Conservation (phyloP, 2,329 filamentous ascomycete species). For the Aaosphaeria pasadenensis region DNA sequence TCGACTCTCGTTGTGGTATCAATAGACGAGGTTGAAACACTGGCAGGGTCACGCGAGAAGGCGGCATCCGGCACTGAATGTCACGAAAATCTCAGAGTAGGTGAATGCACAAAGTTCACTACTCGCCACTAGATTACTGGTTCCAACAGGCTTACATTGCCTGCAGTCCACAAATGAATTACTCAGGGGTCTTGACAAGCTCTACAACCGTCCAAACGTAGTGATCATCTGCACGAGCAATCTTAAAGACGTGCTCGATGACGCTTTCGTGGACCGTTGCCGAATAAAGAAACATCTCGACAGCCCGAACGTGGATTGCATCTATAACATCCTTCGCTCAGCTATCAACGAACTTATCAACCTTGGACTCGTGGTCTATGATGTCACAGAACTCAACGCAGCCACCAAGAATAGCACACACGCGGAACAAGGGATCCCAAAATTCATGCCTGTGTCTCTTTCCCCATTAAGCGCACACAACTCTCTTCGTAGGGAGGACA, state of each 20-base stretch:
- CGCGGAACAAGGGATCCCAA: not conserved
- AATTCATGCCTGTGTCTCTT: not conserved
- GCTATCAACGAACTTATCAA: conserved; percentile 45
- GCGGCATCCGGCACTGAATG: conserved; percentile 41
- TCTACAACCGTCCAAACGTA: conserved; percentile 44
- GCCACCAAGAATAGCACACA: not conserved
- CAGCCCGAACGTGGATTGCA: conserved; percentile 36
- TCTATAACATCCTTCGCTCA: conserved; percentile 50
- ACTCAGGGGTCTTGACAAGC: conserved; percentile 46
- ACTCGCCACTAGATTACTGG: not conserved
- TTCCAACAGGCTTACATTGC: not conserved
- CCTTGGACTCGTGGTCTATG: conserved; percentile 1
- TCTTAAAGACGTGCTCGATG: conserved; percentile 43
- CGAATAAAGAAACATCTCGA: conserved; percentile 47
- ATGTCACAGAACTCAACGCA: not conserved
- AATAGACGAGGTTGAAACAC: conserved; percentile 51
- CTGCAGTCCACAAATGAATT: conserved; percentile 47
- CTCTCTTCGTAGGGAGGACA: not conserved
- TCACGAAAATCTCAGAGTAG: conserved; percentile 44
- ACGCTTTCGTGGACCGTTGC: conserved; percentile 49
- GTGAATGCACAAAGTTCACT: not conserved
- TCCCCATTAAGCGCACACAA: not conserved
- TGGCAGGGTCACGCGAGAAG: conserved; percentile 45
- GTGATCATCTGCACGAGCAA: conserved; percentile 52
- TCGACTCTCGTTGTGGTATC: conserved; percentile 44